Evolutionary conservation across 257 asterid genomes (phyloP).

Genomic region (Petunia secreta): DNA sequence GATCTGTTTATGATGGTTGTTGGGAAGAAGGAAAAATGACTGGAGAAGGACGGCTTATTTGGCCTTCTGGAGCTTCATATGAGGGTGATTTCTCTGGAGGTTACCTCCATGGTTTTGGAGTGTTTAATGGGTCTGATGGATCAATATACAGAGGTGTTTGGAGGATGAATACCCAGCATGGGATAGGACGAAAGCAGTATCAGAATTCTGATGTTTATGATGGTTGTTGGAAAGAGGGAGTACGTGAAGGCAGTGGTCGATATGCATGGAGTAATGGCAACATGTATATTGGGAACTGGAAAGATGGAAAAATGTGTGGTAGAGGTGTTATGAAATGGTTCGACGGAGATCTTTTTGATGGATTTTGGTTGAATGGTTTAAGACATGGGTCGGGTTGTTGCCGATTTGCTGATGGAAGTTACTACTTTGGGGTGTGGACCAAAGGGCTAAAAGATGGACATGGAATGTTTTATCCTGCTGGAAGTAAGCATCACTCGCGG

Average conservation of each 20-base stretch:
- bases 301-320: slow-evolving; percentile 71
- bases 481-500: slow-evolving; percentile 47
- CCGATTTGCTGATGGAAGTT: slow-evolving; percentile 79
- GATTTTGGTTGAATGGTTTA: slow-evolving; percentile 82
- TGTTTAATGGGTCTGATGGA: slow-evolving; percentile 70
- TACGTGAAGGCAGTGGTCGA: slow-evolving; percentile 90
- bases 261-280: slow-evolving; percentile 78
- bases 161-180: slow-evolving; percentile 89
- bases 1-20: slow-evolving; percentile 83
- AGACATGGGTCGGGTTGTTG: slow-evolving; percentile 86
- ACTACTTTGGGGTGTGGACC: slow-evolving; percentile 91
- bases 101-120: slow-evolving; percentile 84
- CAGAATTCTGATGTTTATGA: slow-evolving; percentile 80
- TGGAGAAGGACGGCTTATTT: slow-evolving; percentile 80
- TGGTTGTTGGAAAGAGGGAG: slow-evolving; percentile 94
- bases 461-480: slow-evolving; percentile 84
- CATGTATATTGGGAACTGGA: slow-evolving; percentile 88
- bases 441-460: slow-evolving; percentile 87
- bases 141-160: slow-evolving; percentile 80
- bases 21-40: slow-evolving; percentile 95
- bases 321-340: slow-evolving; percentile 94
- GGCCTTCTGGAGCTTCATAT: slow-evolving; percentile 77
- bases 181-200: slow-evolving; percentile 85
- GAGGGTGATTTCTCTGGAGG: slow-evolving; percentile 94
- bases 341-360: slow-evolving; percentile 85